Evolutionary conservation across 2,329 filamentous ascomycete genomes (phyloP).

Genomic region (Penicillium sp.): DNA sequence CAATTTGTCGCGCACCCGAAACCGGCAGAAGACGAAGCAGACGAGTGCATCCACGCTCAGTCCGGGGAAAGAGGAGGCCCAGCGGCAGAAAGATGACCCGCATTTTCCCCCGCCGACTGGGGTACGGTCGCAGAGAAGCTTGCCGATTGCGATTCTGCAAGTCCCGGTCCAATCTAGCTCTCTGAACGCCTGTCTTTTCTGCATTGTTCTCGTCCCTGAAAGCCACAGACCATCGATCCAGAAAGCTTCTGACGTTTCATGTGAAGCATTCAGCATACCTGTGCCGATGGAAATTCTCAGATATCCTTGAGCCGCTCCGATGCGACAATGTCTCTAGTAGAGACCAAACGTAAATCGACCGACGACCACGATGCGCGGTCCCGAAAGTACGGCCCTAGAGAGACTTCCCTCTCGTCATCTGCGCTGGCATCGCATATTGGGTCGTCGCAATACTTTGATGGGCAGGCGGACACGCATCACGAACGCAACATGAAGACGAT

Average conservation of each 20-base stretch:
- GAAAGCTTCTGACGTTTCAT: no score
- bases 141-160: not conserved
- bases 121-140: not conserved
- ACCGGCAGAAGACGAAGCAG: no score
- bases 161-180: not conserved
- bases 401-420: not conserved
- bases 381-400: conserved; percentile 10
- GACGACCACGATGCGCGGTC: conserved; percentile 21
- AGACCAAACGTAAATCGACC: conserved; percentile 28
- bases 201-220: no score
- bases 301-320: not conserved
- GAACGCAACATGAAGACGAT: conserved; percentile 18
- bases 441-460: conserved; percentile 14
- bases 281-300: conserved; percentile 11
- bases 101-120: conserved; percentile 1
- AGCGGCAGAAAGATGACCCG: conserved; percentile 2
- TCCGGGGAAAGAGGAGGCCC: conserved; percentile 1
- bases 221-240: no score
- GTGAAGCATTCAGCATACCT: not conserved
- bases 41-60: not conserved
- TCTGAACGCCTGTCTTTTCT: no score
- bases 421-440: conserved; percentile 3
- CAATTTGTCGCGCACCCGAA: no score
- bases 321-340: conserved; percentile 27
- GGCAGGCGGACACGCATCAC: conserved; percentile 12